Evolutionary conservation across 345 rosid species (phyloP).

Genomic region (Boechera retrofracta): DNA sequence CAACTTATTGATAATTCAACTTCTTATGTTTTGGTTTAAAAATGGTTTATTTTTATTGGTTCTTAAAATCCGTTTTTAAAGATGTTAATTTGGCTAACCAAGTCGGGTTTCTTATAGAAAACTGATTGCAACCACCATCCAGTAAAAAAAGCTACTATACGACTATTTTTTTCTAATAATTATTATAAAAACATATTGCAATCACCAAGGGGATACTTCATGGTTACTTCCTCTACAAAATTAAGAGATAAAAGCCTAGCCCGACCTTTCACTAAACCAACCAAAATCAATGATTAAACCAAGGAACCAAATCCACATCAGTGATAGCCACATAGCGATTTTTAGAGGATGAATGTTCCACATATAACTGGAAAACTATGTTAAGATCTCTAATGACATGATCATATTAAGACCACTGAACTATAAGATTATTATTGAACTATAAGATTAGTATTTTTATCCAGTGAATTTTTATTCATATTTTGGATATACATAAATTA

Average conservation of each 20-base stretch:
- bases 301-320: background rate
- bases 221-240: background rate
- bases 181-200: background rate
- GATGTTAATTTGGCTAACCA: background rate
- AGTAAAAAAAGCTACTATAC: background rate
- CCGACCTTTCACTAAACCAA: background rate
- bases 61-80: background rate
- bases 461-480: background rate
- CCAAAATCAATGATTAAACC: background rate
- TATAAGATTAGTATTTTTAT: background rate
- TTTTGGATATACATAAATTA: background rate
- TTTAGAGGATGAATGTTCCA: background rate
- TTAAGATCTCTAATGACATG: background rate
- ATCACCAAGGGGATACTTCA: no score
- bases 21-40: background rate
- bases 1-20: background rate
- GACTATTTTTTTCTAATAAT: background rate
- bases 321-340: background rate
- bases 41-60: background rate
- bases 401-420: background rate
- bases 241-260: slow-evolving; percentile 5
- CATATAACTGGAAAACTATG: background rate
- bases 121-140: background rate
- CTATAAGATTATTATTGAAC: background rate
- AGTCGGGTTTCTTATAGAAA: background rate